Evolutionary conservation across 1,284 basidiomycete species (phyloP).

Genomic region (Fomitiporia mediterranea): DNA sequence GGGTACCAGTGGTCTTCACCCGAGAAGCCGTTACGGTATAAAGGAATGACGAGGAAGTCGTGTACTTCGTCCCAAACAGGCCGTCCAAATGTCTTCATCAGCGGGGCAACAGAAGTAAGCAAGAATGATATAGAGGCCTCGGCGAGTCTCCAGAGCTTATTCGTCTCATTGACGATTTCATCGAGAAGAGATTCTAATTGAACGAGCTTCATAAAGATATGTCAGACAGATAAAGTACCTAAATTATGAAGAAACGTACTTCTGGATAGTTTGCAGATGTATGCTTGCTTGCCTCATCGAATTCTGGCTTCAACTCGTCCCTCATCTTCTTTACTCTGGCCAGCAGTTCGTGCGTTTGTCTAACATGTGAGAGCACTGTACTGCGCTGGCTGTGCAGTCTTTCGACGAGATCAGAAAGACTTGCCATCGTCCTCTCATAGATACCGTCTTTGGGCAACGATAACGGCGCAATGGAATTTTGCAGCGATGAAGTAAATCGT

Average conservation of each 20-base stretch:
- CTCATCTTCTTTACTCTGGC: conserved; percentile 51
- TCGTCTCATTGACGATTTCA: conserved; percentile 16
- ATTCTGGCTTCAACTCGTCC: conserved; percentile 52
- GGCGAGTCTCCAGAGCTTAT: conserved; percentile 36
- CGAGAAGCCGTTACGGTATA: conserved; percentile 77
- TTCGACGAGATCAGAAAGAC: conserved; percentile 43
- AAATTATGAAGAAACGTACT: conserved; percentile 35
- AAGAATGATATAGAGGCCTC: conserved; percentile 69
- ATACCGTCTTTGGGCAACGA: conserved; percentile 36
- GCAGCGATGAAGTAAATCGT: conserved; percentile 33
- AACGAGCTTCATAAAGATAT: neutral
- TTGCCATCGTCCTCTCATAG: conserved; percentile 49
- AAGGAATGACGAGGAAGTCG: conserved; percentile 72
- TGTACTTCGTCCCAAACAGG: conserved; percentile 70
- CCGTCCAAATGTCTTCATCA: conserved; percentile 75
- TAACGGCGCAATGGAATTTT: conserved; percentile 10
- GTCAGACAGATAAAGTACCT: conserved; percentile 6
- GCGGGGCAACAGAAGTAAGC: conserved; percentile 66
- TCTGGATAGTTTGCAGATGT: conserved; percentile 74
- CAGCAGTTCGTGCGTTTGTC: conserved; percentile 44
- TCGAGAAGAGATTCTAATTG: conserved; percentile 15
- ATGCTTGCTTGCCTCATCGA: conserved; percentile 60
- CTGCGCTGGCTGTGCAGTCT: conserved; percentile 36
- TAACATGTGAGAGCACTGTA: conserved; percentile 37
- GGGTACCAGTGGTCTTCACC: conserved; percentile 65